phyloP scores from a whole-genome alignment of 2,329 filamentous ascomycete species.

The Hymenoscyphus occultus region DNA sequence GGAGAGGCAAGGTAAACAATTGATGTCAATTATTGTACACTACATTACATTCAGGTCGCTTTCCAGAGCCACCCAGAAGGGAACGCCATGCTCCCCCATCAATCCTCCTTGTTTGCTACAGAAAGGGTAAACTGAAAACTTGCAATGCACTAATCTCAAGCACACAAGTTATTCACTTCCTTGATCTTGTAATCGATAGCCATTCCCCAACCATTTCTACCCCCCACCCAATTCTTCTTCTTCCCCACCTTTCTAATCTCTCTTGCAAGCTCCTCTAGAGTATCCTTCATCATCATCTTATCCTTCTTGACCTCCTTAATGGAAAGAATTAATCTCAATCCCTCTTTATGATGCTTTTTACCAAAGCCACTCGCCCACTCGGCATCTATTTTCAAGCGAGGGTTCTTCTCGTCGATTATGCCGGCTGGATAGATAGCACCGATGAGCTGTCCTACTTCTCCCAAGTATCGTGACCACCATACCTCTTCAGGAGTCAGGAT shows the following conservation, averaged over 20 bases:
- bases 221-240: slow-evolving; percentile 52
- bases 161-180: neutral
- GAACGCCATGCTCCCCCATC: no score
- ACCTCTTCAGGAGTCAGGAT: slow-evolving; percentile 52
- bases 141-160: neutral
- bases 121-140: neutral
- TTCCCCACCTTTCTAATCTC: slow-evolving; percentile 56
- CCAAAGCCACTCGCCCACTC: slow-evolving; percentile 43
- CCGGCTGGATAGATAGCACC: slow-evolving; percentile 61
- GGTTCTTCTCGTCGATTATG: slow-evolving; percentile 40
- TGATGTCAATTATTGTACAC: no score
- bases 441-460: slow-evolving; percentile 56
- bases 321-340: slow-evolving; percentile 44
- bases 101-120: neutral
- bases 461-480: slow-evolving; percentile 66
- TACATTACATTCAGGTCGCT: no score
- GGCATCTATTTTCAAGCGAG: slow-evolving; percentile 41
- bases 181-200: slow-evolving; percentile 24
- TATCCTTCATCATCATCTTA: slow-evolving; percentile 41
- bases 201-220: slow-evolving; percentile 40
- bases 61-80: no score
- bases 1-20: no score
- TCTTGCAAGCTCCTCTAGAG: slow-evolving; percentile 40
- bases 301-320: slow-evolving; percentile 41
- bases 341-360: slow-evolving; percentile 41